Percentiles rank a stretch among this genome's conserved stretches.
phyloP scores from a whole-genome alignment of 768 basidiomycete genomes.

The Tulasnella sp. region DNA sequence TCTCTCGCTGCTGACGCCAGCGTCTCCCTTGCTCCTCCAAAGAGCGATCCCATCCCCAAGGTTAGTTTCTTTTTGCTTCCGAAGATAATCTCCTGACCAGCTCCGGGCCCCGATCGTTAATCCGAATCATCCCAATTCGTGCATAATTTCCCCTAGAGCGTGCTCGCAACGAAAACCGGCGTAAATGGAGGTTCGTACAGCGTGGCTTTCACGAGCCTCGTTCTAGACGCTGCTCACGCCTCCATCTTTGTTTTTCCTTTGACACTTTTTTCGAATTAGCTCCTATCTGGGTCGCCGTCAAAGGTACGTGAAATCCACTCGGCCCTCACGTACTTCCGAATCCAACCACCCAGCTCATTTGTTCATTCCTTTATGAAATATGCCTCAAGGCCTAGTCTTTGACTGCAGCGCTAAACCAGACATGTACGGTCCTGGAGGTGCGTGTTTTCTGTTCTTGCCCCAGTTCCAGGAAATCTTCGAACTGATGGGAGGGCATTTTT shows the following conservation, averaged over 20 bases:
- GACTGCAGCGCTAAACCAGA: slow-evolving; percentile 83
- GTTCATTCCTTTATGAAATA: slow-evolving; percentile 4
- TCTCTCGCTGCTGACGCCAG: background rate
- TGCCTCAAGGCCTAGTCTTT: slow-evolving; percentile 68
- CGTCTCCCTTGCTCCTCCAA: slow-evolving; percentile 15
- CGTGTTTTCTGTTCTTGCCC: slow-evolving; percentile 13
- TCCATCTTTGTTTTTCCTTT: background rate
- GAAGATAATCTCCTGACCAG: background rate
- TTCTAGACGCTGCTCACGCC: slow-evolving; percentile 4
- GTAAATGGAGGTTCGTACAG: slow-evolving; percentile 23
- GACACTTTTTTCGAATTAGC: slow-evolving; percentile 4
- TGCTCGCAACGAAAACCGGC: slow-evolving; percentile 7
- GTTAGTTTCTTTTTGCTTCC: slow-evolving; percentile 8
- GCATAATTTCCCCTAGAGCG: slow-evolving; percentile 5
- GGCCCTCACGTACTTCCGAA: slow-evolving; percentile 16
- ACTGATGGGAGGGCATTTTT: background rate
- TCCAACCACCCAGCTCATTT: background rate
- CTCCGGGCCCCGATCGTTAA: slow-evolving; percentile 4
- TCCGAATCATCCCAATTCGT: slow-evolving; percentile 12
- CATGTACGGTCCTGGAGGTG: slow-evolving; percentile 75
- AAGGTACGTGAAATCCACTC: slow-evolving; percentile 50
- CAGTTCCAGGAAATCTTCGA: background rate
- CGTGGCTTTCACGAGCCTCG: background rate
- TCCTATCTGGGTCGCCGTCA: slow-evolving; percentile 90
- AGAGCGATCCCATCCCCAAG: slow-evolving; percentile 20